Conservation (phyloP, 306 rosid species). For the Herpetospermum pedunculosum region DNA sequence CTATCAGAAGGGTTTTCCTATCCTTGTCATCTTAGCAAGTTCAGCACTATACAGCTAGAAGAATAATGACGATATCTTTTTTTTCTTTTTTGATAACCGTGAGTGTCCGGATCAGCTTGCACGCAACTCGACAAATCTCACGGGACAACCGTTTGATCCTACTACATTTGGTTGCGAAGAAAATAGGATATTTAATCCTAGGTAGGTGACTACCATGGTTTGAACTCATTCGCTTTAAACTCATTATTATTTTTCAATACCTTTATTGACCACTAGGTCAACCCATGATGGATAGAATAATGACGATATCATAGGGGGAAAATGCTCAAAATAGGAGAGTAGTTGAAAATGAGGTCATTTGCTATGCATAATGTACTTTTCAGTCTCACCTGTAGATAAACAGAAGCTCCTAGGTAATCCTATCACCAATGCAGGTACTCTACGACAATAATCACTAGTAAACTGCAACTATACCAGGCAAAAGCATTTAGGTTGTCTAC, state of each 20-base stretch:
- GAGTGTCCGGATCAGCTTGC: no score
- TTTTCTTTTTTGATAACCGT: no score
- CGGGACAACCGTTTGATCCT: no score
- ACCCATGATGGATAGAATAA: no score
- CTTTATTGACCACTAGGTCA: no score
- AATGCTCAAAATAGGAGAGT: neutral
- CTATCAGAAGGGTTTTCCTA: neutral
- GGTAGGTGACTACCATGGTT: no score
- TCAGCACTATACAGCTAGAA: slow-evolving; percentile 2
- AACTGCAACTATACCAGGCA: neutral
- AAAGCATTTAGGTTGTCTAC: neutral
- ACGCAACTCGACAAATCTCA: no score
- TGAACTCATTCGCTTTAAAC: no score
- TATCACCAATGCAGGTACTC: neutral
- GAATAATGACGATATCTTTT: neutral
- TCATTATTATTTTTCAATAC: no score
- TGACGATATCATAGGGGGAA: neutral
- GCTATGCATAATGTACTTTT: neutral
- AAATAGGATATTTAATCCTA: no score
- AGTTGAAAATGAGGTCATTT: neutral
- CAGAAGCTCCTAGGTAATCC: neutral
- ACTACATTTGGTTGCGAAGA: no score
- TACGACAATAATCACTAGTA: neutral
- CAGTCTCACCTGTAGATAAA: neutral
- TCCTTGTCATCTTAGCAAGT: neutral